phyloP scores from a whole-genome alignment of 2,329 filamentous ascomycete species.

The Diplodia corticola region DNA sequence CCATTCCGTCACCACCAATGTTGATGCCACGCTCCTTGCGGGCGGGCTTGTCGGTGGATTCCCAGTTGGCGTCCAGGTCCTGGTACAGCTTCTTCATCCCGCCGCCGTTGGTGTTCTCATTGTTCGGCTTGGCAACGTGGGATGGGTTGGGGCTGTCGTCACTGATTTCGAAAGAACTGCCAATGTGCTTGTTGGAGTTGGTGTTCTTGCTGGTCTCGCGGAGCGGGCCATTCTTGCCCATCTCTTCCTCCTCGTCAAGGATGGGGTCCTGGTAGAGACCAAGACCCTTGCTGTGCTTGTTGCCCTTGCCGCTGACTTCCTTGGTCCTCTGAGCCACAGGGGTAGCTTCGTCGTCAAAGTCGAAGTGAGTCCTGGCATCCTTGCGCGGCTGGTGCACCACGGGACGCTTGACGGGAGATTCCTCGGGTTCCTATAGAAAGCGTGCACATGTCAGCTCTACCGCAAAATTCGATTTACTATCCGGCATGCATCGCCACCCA shows the following conservation, averaged over 20 bases:
- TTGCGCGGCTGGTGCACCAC: constrained; percentile 69
- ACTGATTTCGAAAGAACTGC: constrained; percentile 72
- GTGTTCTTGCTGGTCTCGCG: constrained; percentile 71
- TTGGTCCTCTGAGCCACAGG: constrained; percentile 52
- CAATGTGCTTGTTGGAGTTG: constrained; percentile 77
- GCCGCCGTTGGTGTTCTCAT: constrained; percentile 35
- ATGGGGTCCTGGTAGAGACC: constrained; percentile 77
- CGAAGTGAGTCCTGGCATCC: constrained; percentile 80
- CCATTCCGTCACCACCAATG: constrained; percentile 44
- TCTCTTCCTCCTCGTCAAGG: constrained; percentile 57
- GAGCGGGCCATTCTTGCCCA: constrained; percentile 47
- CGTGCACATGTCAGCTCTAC: not conserved
- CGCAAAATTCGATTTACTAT: not conserved
- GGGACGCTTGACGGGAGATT: constrained; percentile 60
- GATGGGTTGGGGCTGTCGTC: constrained; percentile 62
- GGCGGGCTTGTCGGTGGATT: constrained; percentile 38
- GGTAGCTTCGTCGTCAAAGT: constrained; percentile 73
- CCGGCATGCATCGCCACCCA: not conserved
- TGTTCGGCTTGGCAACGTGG: constrained; percentile 34
- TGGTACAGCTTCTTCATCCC: constrained; percentile 26
- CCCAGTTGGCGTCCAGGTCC: constrained; percentile 64
- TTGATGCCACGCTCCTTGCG: constrained; percentile 38
- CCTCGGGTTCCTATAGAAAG: constrained; percentile 34
- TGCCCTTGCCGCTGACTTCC: constrained; percentile 42
- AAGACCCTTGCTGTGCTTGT: constrained; percentile 65